Evolutionary conservation across 2,329 filamentous ascomycete species (phyloP).

Genomic region (Colletotrichum shisoi): DNA sequence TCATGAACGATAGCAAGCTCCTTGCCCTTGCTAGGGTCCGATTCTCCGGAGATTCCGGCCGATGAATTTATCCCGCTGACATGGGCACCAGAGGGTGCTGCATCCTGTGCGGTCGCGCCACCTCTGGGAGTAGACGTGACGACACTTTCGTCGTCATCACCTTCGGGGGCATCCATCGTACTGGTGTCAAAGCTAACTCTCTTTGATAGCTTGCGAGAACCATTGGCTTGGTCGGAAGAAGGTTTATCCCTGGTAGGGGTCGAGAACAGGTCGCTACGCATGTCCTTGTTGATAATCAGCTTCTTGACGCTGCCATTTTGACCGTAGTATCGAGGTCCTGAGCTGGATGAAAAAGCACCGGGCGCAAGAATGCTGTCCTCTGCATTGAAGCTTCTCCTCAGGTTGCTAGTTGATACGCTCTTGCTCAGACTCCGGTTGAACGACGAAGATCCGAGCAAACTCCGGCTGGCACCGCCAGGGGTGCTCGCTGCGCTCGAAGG

Average conservation of each 20-base stretch:
- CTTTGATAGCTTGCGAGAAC: constrained; percentile 72
- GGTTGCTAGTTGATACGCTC: constrained; percentile 86
- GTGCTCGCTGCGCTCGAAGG: constrained; percentile 73
- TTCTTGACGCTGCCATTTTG: constrained; percentile 81
- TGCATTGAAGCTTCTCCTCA: constrained; percentile 80
- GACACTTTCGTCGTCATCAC: constrained; percentile 24
- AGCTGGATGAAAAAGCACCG: constrained; percentile 79
- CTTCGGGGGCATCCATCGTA: constrained; percentile 51
- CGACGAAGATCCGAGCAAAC: constrained; percentile 68
- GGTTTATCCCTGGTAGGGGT: constrained; percentile 65
- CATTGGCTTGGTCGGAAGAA: constrained; percentile 51
- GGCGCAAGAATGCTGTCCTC: constrained; percentile 88
- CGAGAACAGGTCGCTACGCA: constrained; percentile 76
- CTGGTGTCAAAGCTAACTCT: constrained; percentile 89
- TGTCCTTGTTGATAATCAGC: constrained; percentile 86
- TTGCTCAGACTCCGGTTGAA: constrained; percentile 78
- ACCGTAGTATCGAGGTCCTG: constrained; percentile 69
- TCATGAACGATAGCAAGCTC: constrained; percentile 83
- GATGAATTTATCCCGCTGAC: constrained; percentile 44
- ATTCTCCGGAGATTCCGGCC: constrained; percentile 60
- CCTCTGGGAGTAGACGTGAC: constrained; percentile 11
- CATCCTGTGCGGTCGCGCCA: constrained; percentile 14
- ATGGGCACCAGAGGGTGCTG: constrained; percentile 9
- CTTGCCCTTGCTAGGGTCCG: constrained; percentile 75
- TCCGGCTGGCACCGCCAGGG: constrained; percentile 71